Conservation (phyloP, 2,329 filamentous ascomycete genomes). For the Periglandula ipomoeae region DNA sequence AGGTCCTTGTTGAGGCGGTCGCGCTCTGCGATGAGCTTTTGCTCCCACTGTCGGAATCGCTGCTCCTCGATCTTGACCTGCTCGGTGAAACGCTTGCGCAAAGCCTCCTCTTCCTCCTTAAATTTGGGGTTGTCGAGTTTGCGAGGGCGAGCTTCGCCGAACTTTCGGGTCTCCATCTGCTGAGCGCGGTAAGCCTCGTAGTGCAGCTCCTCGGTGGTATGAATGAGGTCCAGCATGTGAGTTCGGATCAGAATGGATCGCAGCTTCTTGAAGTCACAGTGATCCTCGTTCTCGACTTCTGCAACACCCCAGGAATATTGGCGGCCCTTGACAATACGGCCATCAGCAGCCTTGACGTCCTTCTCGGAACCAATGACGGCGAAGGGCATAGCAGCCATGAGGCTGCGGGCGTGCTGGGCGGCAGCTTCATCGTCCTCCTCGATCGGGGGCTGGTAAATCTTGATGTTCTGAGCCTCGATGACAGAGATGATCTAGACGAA, state of each 20-base stretch:
- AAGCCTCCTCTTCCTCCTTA: slow-evolving; percentile 98
- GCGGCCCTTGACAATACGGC: slow-evolving; percentile 94
- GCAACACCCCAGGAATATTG: slow-evolving; percentile 99
- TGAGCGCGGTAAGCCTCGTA: slow-evolving; percentile 98
- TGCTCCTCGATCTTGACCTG: slow-evolving; percentile 99
- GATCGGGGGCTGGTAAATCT: slow-evolving; percentile 96
- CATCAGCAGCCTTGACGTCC: slow-evolving; percentile 93
- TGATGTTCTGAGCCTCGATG: slow-evolving; percentile 97
- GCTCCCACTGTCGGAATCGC: slow-evolving; percentile 98
- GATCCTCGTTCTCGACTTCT: slow-evolving; percentile 98
- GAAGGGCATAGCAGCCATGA: slow-evolving; percentile 97
- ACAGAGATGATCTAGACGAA: slow-evolving; percentile 71
- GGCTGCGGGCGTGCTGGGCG: slow-evolving; percentile 83
- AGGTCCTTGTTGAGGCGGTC: slow-evolving; percentile 99
- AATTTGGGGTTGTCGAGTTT: slow-evolving; percentile 99
- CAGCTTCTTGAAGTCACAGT: slow-evolving; percentile 99
- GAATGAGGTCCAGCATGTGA: slow-evolving; percentile 99
- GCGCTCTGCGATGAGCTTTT: slow-evolving; percentile 98
- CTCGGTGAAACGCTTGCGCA: slow-evolving; percentile 98
- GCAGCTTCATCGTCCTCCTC: slow-evolving; percentile 98
- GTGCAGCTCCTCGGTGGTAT: slow-evolving; percentile 98
- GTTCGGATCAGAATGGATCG: slow-evolving; percentile 97
- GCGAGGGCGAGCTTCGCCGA: slow-evolving; percentile 90
- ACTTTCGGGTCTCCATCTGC: slow-evolving; percentile 99
- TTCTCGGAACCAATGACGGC: slow-evolving; percentile 98